Base-by-base conservation (phyloP, 306 rosid genomes). In the Astragalus glycyphyllos region DNA sequence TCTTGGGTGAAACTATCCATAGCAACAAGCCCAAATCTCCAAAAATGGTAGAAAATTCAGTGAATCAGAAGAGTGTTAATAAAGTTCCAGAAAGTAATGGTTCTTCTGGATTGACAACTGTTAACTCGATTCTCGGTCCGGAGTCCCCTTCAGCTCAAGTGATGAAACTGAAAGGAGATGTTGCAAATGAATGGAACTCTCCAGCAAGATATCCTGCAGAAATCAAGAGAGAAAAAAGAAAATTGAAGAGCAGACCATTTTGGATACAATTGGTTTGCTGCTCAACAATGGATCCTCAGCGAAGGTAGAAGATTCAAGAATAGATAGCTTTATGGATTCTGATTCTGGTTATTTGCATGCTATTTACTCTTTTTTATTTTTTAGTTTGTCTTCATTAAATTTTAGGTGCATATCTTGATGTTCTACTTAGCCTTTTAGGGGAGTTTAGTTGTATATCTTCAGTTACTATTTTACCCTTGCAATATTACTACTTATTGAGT, bases 241-340 rank as follows among this genome's bases (percentile, higher is more conserved):
- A 88, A 73, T 80, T 70, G 46, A 91, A 87, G 85, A 81, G 84
- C 58, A 90, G 82, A 82, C 91, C 96, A 46, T 92, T 77, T 64
- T 93, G 98, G 98, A 85, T 72, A 38, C 99, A 87, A 37, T 82
- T 90, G 69, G 88, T 89, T 38, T 94, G 97, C 78, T 94, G 97
- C 86, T 63, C 94, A 12, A 74, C 96, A 7, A 88, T 84, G 29
- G 86, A 88, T 79, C 87, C 83, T 77, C 75, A 47, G 65, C 35
- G 79, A 50, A 74, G 68, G 74, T 76, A 50, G 79, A 69, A 60
- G 51, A 70, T 14, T 40, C 45, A 40, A 61, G 47, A 58, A 58
- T n/a, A 40, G 34, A 61, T 9, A 31, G 35, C 14, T 4, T 58
- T 34, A 65, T 76, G 58, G 45, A 67, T 65, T 59, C 69, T 77